Evolutionary conservation across 768 basidiomycete genomes (phyloP).

Genomic region (Tephrocybe sp.): DNA sequence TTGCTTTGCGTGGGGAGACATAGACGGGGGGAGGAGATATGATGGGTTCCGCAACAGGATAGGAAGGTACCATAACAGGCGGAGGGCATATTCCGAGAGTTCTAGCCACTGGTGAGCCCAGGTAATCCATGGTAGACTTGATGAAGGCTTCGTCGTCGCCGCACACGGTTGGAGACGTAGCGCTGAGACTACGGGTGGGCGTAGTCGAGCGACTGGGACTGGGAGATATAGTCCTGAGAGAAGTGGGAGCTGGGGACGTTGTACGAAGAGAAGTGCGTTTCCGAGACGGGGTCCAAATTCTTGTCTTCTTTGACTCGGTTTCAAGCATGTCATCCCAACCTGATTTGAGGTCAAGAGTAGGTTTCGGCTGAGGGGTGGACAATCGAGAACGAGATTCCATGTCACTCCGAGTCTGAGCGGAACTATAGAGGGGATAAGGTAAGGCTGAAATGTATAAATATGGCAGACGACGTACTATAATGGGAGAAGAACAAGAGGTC

Average conservation of each 20-base stretch:
- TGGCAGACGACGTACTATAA: conserved; percentile 20
- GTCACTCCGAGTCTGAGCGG: conserved; percentile 7
- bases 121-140: conserved; percentile 42
- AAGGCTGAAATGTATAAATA: not conserved
- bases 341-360: conserved; percentile 40
- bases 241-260: too few relatives aligned
- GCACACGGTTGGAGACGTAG: conserved; percentile 10
- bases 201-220: conserved; percentile 26
- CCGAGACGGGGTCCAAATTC: conserved; percentile 16
- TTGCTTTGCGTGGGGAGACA: conserved; percentile 16
- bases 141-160: conserved; percentile 41
- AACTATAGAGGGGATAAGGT: not conserved
- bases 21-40: conserved; percentile 20
- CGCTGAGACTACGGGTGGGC: conserved; percentile 26
- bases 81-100: conserved; percentile 38
- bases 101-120: conserved; percentile 44
- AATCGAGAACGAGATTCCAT: conserved; percentile 20
- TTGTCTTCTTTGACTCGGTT: conserved; percentile 27
- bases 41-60: conserved; percentile 13
- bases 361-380: conserved; percentile 20
- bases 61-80: conserved; percentile 9
- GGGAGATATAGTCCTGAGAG: conserved; percentile 18
- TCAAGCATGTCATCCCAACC: conserved; percentile 52
- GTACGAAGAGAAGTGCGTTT: too few relatives aligned
- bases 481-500: conserved; percentile 18